A percentile compares a stretch with the other conserved stretches of the same genome.
These are phyloP conservation scores for Carex pumila DNA, from an alignment of 176 grass and related monocot genomes.

Conservation along the genomic window DNA sequence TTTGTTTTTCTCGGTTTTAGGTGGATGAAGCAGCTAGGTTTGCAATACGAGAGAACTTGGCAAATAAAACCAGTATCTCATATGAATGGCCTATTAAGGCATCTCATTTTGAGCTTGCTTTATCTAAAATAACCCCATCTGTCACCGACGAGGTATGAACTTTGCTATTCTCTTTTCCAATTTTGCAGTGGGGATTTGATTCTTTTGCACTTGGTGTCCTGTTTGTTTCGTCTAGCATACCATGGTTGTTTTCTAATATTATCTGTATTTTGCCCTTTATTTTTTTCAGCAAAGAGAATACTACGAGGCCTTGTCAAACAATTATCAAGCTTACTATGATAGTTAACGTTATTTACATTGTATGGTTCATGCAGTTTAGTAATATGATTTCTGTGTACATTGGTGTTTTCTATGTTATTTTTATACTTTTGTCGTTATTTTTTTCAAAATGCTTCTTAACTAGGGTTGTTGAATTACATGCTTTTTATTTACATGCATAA, in stretches of 20 bases:
- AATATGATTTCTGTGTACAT: no score
- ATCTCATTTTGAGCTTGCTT: conserved; percentile 50
- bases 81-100: conserved; percentile 32
- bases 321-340: conserved; percentile 22
- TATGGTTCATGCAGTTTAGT: not conserved
- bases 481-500: no score
- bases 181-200: not conserved
- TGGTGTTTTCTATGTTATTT: no score
- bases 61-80: conserved; percentile 32
- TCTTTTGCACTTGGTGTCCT: no score
- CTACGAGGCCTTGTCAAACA: conserved; percentile 37
- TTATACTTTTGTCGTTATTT: no score
- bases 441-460: no score
- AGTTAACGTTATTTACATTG: not conserved
- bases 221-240: not conserved
- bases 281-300: conserved; percentile 40
- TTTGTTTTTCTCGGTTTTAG: conserved; percentile 19
- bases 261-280: not conserved
- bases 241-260: no score
- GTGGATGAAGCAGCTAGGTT: conserved; percentile 80
- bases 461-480: no score
- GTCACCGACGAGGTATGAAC: conserved; percentile 55
- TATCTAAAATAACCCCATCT: conserved; percentile 57
- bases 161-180: not conserved
- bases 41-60: conserved; percentile 29